A percentile compares a stretch with the other conserved stretches of the same genome.
phyloP scores from a whole-genome alignment of 139 green algal species.

The Coelastrella sp. region DNA sequence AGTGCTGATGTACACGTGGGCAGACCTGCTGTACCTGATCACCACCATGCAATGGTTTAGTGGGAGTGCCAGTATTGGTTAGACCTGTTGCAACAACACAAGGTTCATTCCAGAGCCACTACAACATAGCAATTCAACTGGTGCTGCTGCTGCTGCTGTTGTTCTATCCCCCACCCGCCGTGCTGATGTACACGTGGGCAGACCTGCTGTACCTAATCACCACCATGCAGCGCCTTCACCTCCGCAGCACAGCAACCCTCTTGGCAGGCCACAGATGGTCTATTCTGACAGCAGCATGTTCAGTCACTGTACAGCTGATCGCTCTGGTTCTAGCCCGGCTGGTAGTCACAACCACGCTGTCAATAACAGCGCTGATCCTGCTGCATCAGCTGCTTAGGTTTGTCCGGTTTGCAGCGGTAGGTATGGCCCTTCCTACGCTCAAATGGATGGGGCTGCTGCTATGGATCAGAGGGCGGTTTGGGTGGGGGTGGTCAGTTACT shows the following conservation, averaged over 20 bases:
- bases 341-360: background rate
- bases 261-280: background rate
- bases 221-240: background rate
- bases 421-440: background rate
- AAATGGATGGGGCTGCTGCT: background rate
- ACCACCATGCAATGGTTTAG: too few relatives aligned
- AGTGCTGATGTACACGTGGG: background rate
- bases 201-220: constrained; percentile 25
- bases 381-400: background rate
- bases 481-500: background rate
- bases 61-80: too few relatives aligned
- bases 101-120: too few relatives aligned
- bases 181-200: background rate
- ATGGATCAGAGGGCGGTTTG: background rate
- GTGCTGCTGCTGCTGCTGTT: background rate
- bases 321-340: background rate
- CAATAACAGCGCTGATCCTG: background rate
- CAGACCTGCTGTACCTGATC: too few relatives aligned
- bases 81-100: too few relatives aligned
- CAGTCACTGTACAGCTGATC: constrained; percentile 2
- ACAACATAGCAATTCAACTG: too few relatives aligned
- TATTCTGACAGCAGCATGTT: background rate
- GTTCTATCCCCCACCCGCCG: background rate
- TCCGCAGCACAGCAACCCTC: constrained; percentile 1
- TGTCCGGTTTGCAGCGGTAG: background rate